A percentile compares a stretch with the other conserved stretches of the same genome.
Evolutionary conservation across 768 basidiomycete genomes (phyloP).

Genomic region (Leucocoprinus leucothites): DNA sequence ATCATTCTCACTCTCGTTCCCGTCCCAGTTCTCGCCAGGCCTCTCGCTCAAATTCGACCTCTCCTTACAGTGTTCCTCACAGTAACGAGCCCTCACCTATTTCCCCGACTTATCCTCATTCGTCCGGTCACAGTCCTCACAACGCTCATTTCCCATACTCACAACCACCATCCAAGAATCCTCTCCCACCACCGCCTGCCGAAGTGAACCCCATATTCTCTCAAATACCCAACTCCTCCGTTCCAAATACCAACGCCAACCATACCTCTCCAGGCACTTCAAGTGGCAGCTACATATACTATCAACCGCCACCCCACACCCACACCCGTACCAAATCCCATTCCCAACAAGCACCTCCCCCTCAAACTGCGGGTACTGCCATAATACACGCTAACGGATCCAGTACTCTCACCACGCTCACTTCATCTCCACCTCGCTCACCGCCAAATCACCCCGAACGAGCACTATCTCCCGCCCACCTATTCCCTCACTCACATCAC

Average conservation of each 20-base stretch:
- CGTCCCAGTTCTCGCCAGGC: conserved; percentile 15
- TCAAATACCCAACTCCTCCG: too few relatives aligned
- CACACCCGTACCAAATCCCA: conserved; percentile 18
- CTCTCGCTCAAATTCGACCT: conserved; percentile 9
- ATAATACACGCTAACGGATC: background rate
- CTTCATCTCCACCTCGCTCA: conserved; percentile 1
- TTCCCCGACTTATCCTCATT: conserved; percentile 2
- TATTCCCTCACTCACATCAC: too few relatives aligned
- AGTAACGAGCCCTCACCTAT: conserved; percentile 1
- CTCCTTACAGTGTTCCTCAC: conserved; percentile 2
- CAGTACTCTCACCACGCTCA: background rate
- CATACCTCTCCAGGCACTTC: conserved; percentile 1
- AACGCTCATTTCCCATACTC: conserved; percentile 2
- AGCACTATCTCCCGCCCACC: too few relatives aligned
- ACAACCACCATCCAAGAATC: background rate
- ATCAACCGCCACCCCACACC: conserved; percentile 16
- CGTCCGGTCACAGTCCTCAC: conserved; percentile 7
- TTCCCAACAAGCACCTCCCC: conserved; percentile 25
- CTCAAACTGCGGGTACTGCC: conserved; percentile 19
- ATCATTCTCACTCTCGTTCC: conserved; percentile 10
- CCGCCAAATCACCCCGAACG: too few relatives aligned
- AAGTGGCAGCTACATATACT: background rate
- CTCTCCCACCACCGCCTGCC: too few relatives aligned
- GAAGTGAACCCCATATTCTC: too few relatives aligned
- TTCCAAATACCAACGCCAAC: background rate